These are phyloP conservation scores for Mollisiaceae sp. DNA, from an alignment of 2,329 filamentous ascomycete species.

Conservation along the genomic window DNA sequence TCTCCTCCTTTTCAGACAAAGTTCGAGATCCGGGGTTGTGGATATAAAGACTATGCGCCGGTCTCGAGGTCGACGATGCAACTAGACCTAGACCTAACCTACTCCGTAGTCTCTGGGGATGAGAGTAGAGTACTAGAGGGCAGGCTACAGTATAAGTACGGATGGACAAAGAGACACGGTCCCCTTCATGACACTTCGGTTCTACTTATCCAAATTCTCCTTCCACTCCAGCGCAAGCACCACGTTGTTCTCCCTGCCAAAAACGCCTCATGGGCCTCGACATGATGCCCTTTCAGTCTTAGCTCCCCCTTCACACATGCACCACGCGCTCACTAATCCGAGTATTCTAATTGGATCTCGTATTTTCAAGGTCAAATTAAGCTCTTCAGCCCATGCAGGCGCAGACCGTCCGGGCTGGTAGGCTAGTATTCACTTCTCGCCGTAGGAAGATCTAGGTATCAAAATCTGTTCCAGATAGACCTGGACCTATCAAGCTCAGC, in stretches of 20 bases:
- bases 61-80: constrained; percentile 1
- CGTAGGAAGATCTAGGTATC: constrained; percentile 1
- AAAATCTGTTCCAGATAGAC: constrained; percentile 4
- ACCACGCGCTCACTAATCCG: constrained; percentile 5
- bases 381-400: constrained; percentile 13
- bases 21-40: not conserved
- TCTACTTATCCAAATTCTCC: constrained; percentile 4
- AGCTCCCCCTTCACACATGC: not conserved
- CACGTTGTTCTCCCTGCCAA: constrained; percentile 1
- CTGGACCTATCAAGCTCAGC: not conserved
- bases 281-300: not conserved
- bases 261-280: not conserved
- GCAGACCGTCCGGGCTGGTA: not conserved
- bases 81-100: too few relatives aligned
- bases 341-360: not conserved
- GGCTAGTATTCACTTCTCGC: not conserved
- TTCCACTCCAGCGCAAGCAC: not conserved
- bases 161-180: not conserved
- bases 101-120: not conserved
- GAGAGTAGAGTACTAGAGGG: not conserved
- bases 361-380: constrained; percentile 16
- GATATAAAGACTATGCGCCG: not conserved
- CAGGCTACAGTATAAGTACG: not conserved
- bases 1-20: not conserved
- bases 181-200: not conserved